phyloP scores from a whole-genome alignment of 495 filamentous ascomycete species.

The Oidiodendron maius region DNA sequence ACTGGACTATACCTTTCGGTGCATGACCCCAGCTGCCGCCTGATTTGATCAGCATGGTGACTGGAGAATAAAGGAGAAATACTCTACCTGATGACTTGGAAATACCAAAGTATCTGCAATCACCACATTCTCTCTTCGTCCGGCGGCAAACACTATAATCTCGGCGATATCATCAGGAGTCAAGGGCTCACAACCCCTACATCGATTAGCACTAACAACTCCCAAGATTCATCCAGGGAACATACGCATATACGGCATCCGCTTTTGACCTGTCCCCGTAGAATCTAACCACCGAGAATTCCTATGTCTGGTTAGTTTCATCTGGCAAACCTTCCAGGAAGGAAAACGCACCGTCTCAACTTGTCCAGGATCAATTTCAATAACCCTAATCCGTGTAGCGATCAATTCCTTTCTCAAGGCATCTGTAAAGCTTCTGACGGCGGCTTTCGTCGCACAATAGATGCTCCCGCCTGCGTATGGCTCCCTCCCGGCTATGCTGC shows the following conservation, averaged over 20 bases:
- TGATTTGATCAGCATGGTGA: conserved; percentile 8
- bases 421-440: conserved; percentile 85
- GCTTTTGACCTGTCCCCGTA: conserved; percentile 90
- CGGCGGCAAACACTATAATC: conserved; percentile 84
- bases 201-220: conserved; percentile 18
- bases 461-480: conserved; percentile 86
- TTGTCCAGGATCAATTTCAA: conserved; percentile 93
- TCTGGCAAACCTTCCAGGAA: too few species aligned
- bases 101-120: conserved; percentile 87
- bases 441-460: conserved; percentile 96
- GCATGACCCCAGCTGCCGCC: conserved; percentile 45
- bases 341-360: conserved; percentile 80
- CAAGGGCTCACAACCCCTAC: conserved; percentile 78
- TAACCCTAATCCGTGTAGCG: conserved; percentile 76
- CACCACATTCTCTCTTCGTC: conserved; percentile 89
- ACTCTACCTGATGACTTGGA: conserved; percentile 81
- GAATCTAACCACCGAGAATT: conserved; percentile 92
- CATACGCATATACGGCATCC: conserved; percentile 91
- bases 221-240: conserved; percentile 14
- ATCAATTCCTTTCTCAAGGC: conserved; percentile 84
- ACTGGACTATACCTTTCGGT: conserved; percentile 38
- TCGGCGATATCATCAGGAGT: conserved; percentile 95
- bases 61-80: not conserved
- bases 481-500: conserved; percentile 89
- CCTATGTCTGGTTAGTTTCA: too few species aligned